Evolutionary conservation across 2,329 filamentous ascomycete genomes (phyloP), one percentile per base, ranked within the genome.

Genomic region (Verticillium albo-atrum): DNA sequence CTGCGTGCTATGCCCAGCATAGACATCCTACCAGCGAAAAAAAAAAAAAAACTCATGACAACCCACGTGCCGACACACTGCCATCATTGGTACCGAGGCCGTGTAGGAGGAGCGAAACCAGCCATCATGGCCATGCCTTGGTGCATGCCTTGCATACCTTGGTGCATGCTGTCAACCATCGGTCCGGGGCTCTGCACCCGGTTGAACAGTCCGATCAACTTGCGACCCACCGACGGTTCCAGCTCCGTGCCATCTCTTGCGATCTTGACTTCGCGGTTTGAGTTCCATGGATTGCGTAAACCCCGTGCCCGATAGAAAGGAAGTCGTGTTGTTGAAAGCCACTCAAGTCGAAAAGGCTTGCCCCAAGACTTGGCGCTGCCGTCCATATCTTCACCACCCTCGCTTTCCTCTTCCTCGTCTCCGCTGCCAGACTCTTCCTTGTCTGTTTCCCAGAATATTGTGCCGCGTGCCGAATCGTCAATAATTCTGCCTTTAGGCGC

Each of bases 401-500:
- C 75, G 37, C 72, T 74, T 27, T 75, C 73, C 4, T 79, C 79
- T n/a, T 82, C 82, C 23, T 76, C 76, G 9, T 75, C 79, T 52
- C 77, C 77, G 23, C 64, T 66, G 15, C 74, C 72, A 1, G 71
- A 68, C 1, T 87, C 86, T 0, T 85, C 84, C 32, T 80, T 74
- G 55, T 94, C 89, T 6, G 89, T 88, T 72, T 98, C 94, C 94
- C 94, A 98, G 68, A 98, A 98, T 47, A 97, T 97, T 0, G 93
- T 97, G 0, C 94, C 94, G n/a, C 94, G 84, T 1, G 91, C 89
- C 4, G 91, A 93, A 71, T 98, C 94, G 68, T 97, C 92, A 54
- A 97, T 94, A 60, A 98, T 96, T 58, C 88, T 87, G 26, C 94
- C 94, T 68, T 84, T 89, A 0, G 93, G 93, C 3, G 90, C 89